Conservation (phyloP, 352 stramenopile species). For the Pythium myriotylum region DNA sequence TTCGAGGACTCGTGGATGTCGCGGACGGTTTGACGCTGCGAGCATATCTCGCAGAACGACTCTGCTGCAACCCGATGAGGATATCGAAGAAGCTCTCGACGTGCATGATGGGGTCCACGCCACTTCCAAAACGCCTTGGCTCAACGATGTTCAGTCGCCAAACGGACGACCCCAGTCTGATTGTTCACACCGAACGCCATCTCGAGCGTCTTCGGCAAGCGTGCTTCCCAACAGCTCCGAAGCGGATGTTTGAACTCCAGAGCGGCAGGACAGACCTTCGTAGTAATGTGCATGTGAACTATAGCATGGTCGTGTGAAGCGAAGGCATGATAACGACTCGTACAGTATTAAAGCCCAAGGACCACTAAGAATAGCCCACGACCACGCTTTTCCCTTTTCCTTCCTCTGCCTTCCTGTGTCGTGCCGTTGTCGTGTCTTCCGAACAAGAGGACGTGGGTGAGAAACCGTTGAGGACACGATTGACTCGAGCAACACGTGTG, state of each 20-base stretch:
- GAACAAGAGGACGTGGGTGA: too few relatives aligned
- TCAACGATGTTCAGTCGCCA: conserved; percentile 5
- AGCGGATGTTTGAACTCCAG: neutral
- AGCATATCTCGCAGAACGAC: conserved; percentile 84
- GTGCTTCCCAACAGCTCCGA: conserved; percentile 1
- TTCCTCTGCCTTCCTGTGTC: too few relatives aligned
- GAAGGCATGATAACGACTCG: too few relatives aligned
- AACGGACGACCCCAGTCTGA: neutral
- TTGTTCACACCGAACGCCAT: conserved; percentile 1
- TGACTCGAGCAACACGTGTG: too few relatives aligned
- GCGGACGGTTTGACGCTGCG: conserved; percentile 82
- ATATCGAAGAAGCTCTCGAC: conserved; percentile 93
- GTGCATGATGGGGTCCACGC: conserved; percentile 14
- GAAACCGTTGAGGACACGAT: too few relatives aligned
- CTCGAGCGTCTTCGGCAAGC: neutral
- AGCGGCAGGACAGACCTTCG: neutral
- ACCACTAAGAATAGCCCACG: too few relatives aligned
- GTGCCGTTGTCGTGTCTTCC: too few relatives aligned
- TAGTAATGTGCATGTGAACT: neutral
- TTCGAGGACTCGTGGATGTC: conserved; percentile 69
- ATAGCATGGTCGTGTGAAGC: neutral
- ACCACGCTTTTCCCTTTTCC: too few relatives aligned
- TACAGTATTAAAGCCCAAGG: too few relatives aligned
- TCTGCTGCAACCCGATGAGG: conserved; percentile 92
- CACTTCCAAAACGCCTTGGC: conserved; percentile 22